A percentile compares a stretch with the other conserved stretches of the same genome.
These are phyloP conservation scores for Fraxinus floribunda DNA, from an alignment of 305 asterid genomes.

Conservation along the genomic window DNA sequence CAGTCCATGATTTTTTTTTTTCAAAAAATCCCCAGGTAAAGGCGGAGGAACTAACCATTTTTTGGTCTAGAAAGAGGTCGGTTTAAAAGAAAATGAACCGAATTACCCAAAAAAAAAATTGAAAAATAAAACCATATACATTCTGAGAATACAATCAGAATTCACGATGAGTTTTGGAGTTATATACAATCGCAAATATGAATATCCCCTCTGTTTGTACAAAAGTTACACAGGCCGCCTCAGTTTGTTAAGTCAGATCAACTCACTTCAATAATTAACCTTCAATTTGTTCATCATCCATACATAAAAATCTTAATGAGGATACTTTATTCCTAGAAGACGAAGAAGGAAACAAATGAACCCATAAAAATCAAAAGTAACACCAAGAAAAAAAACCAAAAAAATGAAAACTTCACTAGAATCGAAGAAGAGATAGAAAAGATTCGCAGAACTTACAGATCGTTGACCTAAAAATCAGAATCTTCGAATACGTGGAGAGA, in stretches of 20 bases:
- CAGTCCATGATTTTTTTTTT: neutral
- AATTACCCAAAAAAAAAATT: neutral
- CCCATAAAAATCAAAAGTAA: neutral
- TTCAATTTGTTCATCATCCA: neutral
- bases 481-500: constrained; percentile 13
- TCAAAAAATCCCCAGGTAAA: neutral
- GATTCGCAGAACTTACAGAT: constrained; percentile 23
- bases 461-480: constrained; percentile 10
- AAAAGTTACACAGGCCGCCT: neutral
- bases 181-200: neutral
- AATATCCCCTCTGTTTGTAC: neutral
- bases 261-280: neutral
- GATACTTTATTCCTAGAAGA: neutral
- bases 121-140: neutral
- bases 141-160: neutral
- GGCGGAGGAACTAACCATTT: neutral
- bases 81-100: neutral
- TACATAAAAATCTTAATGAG: neutral
- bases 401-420: neutral
- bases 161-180: neutral
- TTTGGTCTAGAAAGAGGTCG: neutral
- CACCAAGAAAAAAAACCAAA: neutral
- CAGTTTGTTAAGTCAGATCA: neutral
- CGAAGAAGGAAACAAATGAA: constrained; percentile 9
- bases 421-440: neutral